Base-by-base conservation (phyloP, 2,329 filamentous ascomycete genomes). In the Hypoxylon sp. region DNA sequence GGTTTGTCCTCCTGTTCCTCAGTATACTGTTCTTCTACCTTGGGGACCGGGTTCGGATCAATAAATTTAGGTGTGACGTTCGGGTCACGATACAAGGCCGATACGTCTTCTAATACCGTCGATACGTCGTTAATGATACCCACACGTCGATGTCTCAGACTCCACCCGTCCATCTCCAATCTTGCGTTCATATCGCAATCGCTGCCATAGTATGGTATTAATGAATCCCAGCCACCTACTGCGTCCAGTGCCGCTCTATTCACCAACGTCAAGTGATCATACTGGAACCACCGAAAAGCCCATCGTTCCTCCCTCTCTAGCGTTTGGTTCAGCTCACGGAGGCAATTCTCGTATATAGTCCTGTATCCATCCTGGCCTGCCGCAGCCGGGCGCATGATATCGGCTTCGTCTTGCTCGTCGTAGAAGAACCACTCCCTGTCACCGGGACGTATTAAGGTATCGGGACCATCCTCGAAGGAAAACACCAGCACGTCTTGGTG, bases 401-500 rank as follows among this genome's bases (percentile, higher is more conserved):
- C 77, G 8, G 68, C 65, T n/a, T 70, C 71, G 44, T 78, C 76
- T 29, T 76, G 66, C 44, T 78, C 76, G 54, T 74, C 75, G 46
- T 78, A 79, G 67, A 76, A 77, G 44, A 74, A 75, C 71, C 71
- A 75, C 0, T 74, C 72, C 44, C 71, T 69, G 63, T 76, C 74
- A 1, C 74, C 74, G 3, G 73, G 72, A 17, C 75, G 73, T 59
- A 71, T 69, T 11, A 74, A 62, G 10, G 68, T 70, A 50, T 77
- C 75, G 24, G 74, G 55, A 1, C 75, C 75, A 35, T 77, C 75
- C 35, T 84, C 82, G 60, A 81, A 81, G 5, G 79, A 79, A 10
- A 82, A 70, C 3, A 80, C 80, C 3, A 81, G 73, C 13, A 86
- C 80, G 67, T 88, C 86, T 80, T 85, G 85, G 73, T 87, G 86